Base-by-base conservation (phyloP, 805 yeast species). In the Candida tammaniensis region DNA sequence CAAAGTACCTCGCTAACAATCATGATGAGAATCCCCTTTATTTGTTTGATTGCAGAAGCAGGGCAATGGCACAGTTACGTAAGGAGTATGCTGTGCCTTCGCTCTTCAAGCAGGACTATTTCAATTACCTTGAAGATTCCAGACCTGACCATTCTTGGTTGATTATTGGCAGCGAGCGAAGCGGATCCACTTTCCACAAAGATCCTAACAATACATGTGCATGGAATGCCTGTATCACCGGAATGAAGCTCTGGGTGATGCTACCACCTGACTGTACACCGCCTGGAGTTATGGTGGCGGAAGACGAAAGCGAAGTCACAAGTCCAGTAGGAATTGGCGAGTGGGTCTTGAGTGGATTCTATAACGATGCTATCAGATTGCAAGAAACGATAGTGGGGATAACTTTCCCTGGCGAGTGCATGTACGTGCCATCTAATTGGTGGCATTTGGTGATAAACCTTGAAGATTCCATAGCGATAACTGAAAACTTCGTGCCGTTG, bases 341-440 rank as follows among this genome's bases (percentile, higher is more conserved):
- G 55, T 88, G 96, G 95, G 82, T 86, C 2, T 55, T 83, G 7
- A 70, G 83, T 11, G 96, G 95, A 0, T 88, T 83, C 47, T 86
- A 78, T 65, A 76, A 80, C 42, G 93, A 82, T 51, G 69, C 81
- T 4, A 59, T 76, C 13, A 72, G 69, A 39, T 52, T 82, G 28
- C 73, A 76, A 11, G 70, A 72, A 36, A 81, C 86, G 46, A 51
- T 68, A 14, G 76, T 88, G 14, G 93, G 86, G 0, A 66, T 88
- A 10, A 83, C 94, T 0, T 78, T 76, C 44, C 82, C 87, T 0
- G 91, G 89, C 5, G 94, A 89, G 53, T 82, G 87, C 40, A 74
- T 87, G 70, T 78, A 83, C 54, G 97, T 88, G 6, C 97, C 97
- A 3, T 72, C 88, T n/a, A 94, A 95, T 1, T 88, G 97, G 97